Conservation (phyloP, 306 rosid genomes). For the Vicia faba region DNA sequence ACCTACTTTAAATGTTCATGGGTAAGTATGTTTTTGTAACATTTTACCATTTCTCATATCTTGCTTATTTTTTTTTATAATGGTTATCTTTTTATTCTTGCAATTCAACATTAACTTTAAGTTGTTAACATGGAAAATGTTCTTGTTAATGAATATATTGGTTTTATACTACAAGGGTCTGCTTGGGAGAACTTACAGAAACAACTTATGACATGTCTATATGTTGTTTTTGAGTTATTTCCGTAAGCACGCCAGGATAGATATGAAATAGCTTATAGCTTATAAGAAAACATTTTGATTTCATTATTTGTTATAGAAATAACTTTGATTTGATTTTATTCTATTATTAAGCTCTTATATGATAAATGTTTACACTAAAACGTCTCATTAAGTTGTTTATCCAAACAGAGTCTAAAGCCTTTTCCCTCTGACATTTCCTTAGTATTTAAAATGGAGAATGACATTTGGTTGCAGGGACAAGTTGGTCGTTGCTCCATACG, state of each 20-base stretch:
- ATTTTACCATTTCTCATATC: slow-evolving; percentile 30
- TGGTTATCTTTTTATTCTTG: slow-evolving; percentile 9
- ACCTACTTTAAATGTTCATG: slow-evolving; percentile 63
- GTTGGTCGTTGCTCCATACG: slow-evolving; percentile 64
- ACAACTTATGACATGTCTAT: neutral
- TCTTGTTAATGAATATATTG: neutral
- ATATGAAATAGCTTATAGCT: neutral
- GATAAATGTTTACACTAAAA: neutral
- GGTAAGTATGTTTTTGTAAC: slow-evolving; percentile 50
- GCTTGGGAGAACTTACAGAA: neutral
- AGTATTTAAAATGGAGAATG: slow-evolving; percentile 33
- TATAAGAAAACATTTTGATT: neutral
- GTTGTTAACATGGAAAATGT: slow-evolving; percentile 24
- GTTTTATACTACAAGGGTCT: neutral
- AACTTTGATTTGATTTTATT: too few relatives aligned
- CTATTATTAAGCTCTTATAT: neutral
- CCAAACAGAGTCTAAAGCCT: neutral
- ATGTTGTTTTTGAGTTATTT: neutral
- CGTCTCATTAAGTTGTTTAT: too few relatives aligned
- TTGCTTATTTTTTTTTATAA: slow-evolving; percentile 28
- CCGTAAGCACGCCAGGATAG: neutral
- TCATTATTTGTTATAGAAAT: neutral
- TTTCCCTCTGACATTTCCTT: slow-evolving; percentile 6
- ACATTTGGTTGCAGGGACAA: slow-evolving; percentile 64
- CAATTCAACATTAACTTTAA: slow-evolving; percentile 29